phyloP scores from a whole-genome alignment of 345 rosid genomes.

The Dipteronia dyeriana region DNA sequence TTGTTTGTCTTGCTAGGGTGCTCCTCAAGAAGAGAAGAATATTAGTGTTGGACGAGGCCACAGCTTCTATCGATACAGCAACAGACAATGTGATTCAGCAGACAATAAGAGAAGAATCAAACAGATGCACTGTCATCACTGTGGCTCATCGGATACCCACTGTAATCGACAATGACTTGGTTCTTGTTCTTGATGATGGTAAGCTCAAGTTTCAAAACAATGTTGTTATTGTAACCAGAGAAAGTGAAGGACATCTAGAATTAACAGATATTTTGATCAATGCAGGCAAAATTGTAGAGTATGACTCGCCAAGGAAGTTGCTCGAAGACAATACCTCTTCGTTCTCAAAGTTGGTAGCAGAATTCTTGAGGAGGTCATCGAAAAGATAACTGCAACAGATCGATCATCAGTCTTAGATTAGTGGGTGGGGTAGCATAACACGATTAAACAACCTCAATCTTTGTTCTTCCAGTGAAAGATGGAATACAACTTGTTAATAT shows the following conservation, averaged over 20 bases:
- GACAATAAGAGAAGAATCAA: slow-evolving; percentile 74
- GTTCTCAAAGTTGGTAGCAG: slow-evolving; percentile 65
- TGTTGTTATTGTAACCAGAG: background rate
- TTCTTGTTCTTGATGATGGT: slow-evolving; percentile 86
- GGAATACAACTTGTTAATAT: background rate
- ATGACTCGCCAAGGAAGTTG: slow-evolving; percentile 43
- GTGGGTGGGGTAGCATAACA: background rate
- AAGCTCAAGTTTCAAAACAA: background rate
- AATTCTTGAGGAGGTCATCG: slow-evolving; percentile 60
- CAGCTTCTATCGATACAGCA: slow-evolving; percentile 86
- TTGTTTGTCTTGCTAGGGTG: slow-evolving; percentile 78
- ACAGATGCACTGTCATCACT: slow-evolving; percentile 72
- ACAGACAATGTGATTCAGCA: slow-evolving; percentile 77
- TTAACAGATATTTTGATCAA: background rate
- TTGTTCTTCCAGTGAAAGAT: background rate
- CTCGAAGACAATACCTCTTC: slow-evolving; percentile 58
- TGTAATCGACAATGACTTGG: slow-evolving; percentile 78
- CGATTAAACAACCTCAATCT: background rate
- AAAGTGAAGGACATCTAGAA: background rate
- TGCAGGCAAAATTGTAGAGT: slow-evolving; percentile 58
- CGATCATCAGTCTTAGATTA: slow-evolving; percentile 14
- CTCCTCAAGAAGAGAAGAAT: slow-evolving; percentile 68
- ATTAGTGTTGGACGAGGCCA: slow-evolving; percentile 81
- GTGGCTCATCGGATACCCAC: slow-evolving; percentile 89
- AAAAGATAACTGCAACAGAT: slow-evolving; percentile 19